Evolutionary conservation across 805 yeast genomes (phyloP).

Genomic region (Spathaspora hagerdaliae): DNA sequence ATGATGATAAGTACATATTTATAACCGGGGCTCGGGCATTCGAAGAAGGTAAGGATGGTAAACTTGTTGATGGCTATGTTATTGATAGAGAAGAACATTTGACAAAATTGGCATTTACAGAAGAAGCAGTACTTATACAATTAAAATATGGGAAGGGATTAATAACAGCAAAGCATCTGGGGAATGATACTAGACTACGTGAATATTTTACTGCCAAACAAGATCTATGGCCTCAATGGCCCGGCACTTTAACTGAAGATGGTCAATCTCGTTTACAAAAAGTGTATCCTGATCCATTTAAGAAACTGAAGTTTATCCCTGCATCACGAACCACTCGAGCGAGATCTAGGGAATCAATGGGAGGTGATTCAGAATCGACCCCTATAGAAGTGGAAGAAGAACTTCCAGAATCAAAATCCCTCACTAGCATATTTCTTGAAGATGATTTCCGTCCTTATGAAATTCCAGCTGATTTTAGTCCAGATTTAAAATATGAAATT

Average conservation of each 20-base stretch:
- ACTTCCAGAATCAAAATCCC: not conserved
- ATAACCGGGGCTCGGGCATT: not conserved
- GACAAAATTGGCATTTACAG: conserved; percentile 8
- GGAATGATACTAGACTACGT: conserved; percentile 8
- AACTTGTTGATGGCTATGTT: conserved; percentile 7
- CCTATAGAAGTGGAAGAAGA: conserved; percentile 2
- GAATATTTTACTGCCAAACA: conserved; percentile 7
- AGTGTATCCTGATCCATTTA: not conserved
- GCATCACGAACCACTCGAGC: conserved; percentile 5
- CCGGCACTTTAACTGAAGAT: conserved; percentile 1
- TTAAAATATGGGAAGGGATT: conserved; percentile 6
- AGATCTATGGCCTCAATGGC: conserved; percentile 3
- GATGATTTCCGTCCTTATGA: conserved; percentile 13
- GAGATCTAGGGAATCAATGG: conserved; percentile 3
- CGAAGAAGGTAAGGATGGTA: conserved; percentile 1
- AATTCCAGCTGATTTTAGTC: conserved; percentile 38
- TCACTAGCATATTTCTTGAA: conserved; percentile 2
- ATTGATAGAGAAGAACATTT: conserved; percentile 10
- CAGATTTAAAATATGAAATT: conserved; percentile 49
- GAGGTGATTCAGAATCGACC: not conserved
- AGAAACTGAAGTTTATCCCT: not conserved
- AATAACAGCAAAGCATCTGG: conserved; percentile 8
- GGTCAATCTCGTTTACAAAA: not conserved
- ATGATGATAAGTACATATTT: conserved; percentile 7
- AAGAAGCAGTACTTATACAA: conserved; percentile 10